Base-by-base conservation (phyloP, 2,329 filamentous ascomycete species). In the Fusarium foetens region DNA sequence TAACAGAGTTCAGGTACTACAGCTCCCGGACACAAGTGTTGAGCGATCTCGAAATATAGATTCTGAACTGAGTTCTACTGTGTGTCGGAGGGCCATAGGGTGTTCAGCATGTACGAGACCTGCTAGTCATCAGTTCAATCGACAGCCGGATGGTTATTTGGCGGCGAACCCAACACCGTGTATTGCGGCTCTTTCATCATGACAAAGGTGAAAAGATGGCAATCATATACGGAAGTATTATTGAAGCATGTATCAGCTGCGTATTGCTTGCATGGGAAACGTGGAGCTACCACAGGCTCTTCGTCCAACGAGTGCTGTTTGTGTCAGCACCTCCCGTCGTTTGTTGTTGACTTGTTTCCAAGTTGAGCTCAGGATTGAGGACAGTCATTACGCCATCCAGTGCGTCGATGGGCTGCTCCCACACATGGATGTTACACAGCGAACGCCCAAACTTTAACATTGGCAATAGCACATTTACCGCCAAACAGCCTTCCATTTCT, bases 201-300 rank as follows among this genome's bases (percentile, higher is more conserved):
- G 5, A 33, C 1, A 0, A 23, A 19, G 1, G 4, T 9, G 3
- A 2, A 5, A 33, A 23, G 5, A 2, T 0, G 7, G 8, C 14
- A 9, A 39, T 6, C 10, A 7, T 19, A 39, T 12, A 21, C 36
- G 19, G 19, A 9, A 33, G 16, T 5, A 10, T 49, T 9, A 4
- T 48, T 0, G 27, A n/a, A 31, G 14, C 5, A 7, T 12, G 13
- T 12, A 29, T 10, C 14, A n/a, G 16, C 16, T 19, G 8, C 12
- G 43, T 4, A 8, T 7, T 14, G 3, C 25, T 21, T 46, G 25
- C 0, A 0, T 14, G 4, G 25, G 13, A 21, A 12, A 29, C 10
- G 9, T n/a, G 8, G 12, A 36, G 12, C 2, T 21, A 17, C 14
- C 1, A 11, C 4, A 36, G 2, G 23, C 29, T n/a, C 13, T 38